phyloP scores from a whole-genome alignment of 164 flowering plant genomes.

The Piper longum region DNA sequence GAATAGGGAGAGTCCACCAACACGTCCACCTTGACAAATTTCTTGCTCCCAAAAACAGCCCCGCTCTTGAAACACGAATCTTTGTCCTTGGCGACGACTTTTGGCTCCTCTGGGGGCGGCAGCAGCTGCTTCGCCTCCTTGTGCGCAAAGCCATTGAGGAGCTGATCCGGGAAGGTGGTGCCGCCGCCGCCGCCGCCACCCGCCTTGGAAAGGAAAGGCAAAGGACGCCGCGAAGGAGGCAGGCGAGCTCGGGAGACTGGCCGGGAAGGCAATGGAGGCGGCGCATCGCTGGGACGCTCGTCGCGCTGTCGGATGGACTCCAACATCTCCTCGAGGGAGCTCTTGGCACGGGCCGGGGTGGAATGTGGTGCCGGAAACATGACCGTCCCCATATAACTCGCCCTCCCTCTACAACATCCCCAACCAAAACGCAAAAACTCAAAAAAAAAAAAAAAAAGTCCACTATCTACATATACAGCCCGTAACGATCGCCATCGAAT shows the following conservation, averaged over 20 bases:
- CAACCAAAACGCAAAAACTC: background rate
- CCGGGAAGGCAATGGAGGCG: conserved; percentile 77
- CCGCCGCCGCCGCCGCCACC: conserved; percentile 2
- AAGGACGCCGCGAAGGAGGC: conserved; percentile 43
- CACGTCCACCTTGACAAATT: conserved; percentile 17
- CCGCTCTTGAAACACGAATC: conserved; percentile 20
- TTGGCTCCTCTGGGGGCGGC: conserved; percentile 1
- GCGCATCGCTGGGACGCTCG: conserved; percentile 58
- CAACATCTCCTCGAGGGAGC: conserved; percentile 92
- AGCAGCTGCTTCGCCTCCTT: conserved; percentile 26
- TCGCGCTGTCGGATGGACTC: conserved; percentile 59
- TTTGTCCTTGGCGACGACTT: conserved; percentile 9
- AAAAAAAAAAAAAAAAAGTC: background rate
- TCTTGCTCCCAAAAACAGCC: conserved; percentile 35
- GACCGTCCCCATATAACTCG: conserved; percentile 4
- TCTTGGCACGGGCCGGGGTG: conserved; percentile 23
- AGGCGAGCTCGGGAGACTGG: conserved; percentile 60
- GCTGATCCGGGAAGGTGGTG: conserved; percentile 1
- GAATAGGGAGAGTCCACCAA: conserved; percentile 36
- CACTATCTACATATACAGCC: background rate
- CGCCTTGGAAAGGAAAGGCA: conserved; percentile 37
- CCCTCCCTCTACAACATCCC: background rate
- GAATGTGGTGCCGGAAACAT: conserved; percentile 46
- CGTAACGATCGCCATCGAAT: no score
- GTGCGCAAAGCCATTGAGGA: conserved; percentile 8